Conservation (phyloP, 176 grass and related monocot species). For the Cymbopogon citratus region DNA sequence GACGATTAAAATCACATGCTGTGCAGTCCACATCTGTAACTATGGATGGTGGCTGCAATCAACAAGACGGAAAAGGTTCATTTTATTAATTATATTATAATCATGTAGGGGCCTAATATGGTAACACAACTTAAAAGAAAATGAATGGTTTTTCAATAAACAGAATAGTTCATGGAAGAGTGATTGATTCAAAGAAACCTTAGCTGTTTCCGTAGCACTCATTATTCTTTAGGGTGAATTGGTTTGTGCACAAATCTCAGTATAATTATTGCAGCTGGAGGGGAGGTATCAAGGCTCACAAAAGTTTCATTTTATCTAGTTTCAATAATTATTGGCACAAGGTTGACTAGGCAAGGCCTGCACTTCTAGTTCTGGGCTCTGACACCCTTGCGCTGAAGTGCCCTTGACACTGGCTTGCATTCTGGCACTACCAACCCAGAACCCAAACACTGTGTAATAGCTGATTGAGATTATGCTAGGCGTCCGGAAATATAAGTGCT, state of each 20-base stretch:
- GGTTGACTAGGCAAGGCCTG: background rate
- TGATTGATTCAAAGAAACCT: background rate
- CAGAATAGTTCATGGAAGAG: slow-evolving; percentile 4
- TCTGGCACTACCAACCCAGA: background rate
- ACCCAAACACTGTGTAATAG: background rate
- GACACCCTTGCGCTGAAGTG: background rate
- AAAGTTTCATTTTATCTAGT: background rate
- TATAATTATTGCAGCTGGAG: background rate
- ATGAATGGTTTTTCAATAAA: background rate
- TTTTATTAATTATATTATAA: slow-evolving; percentile 17
- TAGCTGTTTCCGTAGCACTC: slow-evolving; percentile 8
- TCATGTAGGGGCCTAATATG: background rate
- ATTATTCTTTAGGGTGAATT: slow-evolving; percentile 1
- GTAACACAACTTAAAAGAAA: slow-evolving; percentile 1
- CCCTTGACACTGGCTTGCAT: background rate
- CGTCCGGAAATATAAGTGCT: slow-evolving; percentile 4
- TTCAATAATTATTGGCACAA: background rate
- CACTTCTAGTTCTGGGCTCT: background rate
- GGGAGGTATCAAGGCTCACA: background rate
- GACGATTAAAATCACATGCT: slow-evolving; percentile 96
- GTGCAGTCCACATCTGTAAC: slow-evolving; percentile 97
- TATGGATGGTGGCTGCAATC: slow-evolving; percentile 83
- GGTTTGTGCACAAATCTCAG: background rate
- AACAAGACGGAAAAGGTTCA: slow-evolving; percentile 19
- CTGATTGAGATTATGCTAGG: slow-evolving; percentile 5